Evolutionary conservation across 495 filamentous ascomycete species (phyloP), one percentile per base, ranked within the genome.

Genomic region (Elaphomyces granulatus): DNA sequence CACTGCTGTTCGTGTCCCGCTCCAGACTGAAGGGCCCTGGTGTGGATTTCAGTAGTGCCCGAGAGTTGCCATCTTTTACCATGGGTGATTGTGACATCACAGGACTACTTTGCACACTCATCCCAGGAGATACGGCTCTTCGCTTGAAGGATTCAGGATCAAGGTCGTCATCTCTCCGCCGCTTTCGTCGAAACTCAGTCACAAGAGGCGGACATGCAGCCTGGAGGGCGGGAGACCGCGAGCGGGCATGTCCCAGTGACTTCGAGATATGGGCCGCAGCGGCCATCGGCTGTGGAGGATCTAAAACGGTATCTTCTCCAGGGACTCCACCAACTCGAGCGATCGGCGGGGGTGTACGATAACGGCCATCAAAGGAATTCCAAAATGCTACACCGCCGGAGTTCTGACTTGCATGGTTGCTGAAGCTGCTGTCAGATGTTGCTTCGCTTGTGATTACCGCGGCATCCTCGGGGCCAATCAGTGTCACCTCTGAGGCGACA

Each of bases 121-220:
- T 75, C 12, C 90, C 84, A 3, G 90, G 90, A 31, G 83, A 90
- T 2, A 99, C 90, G 9, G 90, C 90, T 21, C 90, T 74, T 15
- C 90, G 74, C 60, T 99, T 99, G 64, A 99, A 83, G 41, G 80
- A 78, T 10, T 78, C 75, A 6, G 82, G 78, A 53, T 96, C 87
- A 42, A 94, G 82, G 46, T 94, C 85, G 52, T 96, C 90, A 42
- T 95, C 90, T 20, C 85, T 72, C 31, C 84, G 71, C 14, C 87
- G 77, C 54, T 94, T 93, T 53, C 68, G 78, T 53, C 76, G 74
- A 23, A 87, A 75, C 36, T 87, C 84, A 1, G 71, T 74, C 10
- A 77, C 72, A 2, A 55, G 65, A 42, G 50, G 55, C 32, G 56
- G 63, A 48, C 53, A 54, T 15, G 58, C 41, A 2, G 63, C 57